Evolutionary conservation across 768 basidiomycete genomes (phyloP).

Genomic region (Daedaleopsis sinensis): DNA sequence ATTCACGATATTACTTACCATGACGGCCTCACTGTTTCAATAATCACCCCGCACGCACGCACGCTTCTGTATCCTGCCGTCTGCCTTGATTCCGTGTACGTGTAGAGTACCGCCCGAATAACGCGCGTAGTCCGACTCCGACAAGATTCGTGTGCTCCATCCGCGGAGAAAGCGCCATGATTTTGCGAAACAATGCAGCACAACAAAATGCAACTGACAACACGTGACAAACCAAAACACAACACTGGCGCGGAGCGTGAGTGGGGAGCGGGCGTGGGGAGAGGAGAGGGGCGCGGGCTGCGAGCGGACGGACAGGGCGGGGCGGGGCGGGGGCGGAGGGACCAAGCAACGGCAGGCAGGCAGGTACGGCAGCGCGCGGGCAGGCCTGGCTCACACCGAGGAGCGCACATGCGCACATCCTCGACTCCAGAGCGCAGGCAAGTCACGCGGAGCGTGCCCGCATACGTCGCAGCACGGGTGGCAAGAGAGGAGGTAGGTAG

Average conservation of each 20-base stretch:
- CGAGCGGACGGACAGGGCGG: too few species aligned
- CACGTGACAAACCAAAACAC: constrained; percentile 26
- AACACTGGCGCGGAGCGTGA: constrained; percentile 15
- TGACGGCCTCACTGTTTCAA: neutral
- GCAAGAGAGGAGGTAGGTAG: neutral
- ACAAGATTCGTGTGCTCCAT: neutral
- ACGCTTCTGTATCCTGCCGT: neutral
- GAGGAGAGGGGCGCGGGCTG: too few species aligned
- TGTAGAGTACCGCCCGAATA: too few species aligned
- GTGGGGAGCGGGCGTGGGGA: too few species aligned
- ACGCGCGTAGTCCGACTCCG: neutral
- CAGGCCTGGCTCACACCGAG: constrained; percentile 21
- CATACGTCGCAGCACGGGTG: neutral
- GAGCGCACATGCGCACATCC: constrained; percentile 17
- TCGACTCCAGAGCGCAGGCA: constrained; percentile 20
- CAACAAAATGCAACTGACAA: constrained; percentile 29
- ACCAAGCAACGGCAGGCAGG: neutral
- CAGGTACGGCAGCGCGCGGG: neutral
- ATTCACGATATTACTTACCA: constrained; percentile 1
- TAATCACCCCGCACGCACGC: neutral
- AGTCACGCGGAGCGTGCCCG: constrained; percentile 1
- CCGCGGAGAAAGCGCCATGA: constrained; percentile 7
- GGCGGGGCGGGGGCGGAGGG: neutral
- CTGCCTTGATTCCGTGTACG: neutral
- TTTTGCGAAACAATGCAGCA: constrained; percentile 27